Evolutionary conservation across 2,329 filamentous ascomycete species (phyloP), one percentile per base, ranked within the genome.

Genomic region (Aspergillus candidus): DNA sequence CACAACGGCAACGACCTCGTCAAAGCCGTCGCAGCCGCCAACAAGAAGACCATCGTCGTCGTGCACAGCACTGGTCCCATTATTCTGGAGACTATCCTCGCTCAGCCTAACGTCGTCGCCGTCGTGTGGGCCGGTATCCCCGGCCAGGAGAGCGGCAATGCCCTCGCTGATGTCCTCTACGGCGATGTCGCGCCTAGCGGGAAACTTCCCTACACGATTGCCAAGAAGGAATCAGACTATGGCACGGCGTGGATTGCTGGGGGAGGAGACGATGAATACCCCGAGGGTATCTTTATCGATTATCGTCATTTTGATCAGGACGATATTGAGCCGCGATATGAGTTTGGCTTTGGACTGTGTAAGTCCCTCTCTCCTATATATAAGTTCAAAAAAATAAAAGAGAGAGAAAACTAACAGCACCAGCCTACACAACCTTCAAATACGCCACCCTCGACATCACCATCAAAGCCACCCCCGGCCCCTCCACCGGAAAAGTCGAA

Each of bases 101-200:
- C 83, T 35, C 74, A 84, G 44, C 68, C 75, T 12, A 83, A 83
- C 46, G 75, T 86, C 22, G 83, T 79, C 2, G 80, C 75, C 1
- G 68, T 86, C 29, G 68, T 86, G 1, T 79, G 80, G 56, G 80
- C 78, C 2, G 80, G 84, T 51, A 65, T 84, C 0, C 81, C 81
- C 0, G 82, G 82, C 0, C 78, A 73, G 38, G 70, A 75, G 50
- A 68, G 65, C 22, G 72, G 72, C 27, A 72, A 72, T 32, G 63
- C 66, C 1, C 60, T 75, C 11, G 67, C 62, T 4, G 72, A 74
- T 30, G 60, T 75, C 10, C 54, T 75, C 1, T 74, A 71, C 48
- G 72, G 72, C 3, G 54, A 57, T n/a, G 51, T 60, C 3, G 64
- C 63, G 5, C 72, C 72, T 1, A 69, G 60, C 0, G 82, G 80